Evolutionary conservation across 2,329 filamentous ascomycete species (phyloP).

Genomic region (Pseudocercospora musae): DNA sequence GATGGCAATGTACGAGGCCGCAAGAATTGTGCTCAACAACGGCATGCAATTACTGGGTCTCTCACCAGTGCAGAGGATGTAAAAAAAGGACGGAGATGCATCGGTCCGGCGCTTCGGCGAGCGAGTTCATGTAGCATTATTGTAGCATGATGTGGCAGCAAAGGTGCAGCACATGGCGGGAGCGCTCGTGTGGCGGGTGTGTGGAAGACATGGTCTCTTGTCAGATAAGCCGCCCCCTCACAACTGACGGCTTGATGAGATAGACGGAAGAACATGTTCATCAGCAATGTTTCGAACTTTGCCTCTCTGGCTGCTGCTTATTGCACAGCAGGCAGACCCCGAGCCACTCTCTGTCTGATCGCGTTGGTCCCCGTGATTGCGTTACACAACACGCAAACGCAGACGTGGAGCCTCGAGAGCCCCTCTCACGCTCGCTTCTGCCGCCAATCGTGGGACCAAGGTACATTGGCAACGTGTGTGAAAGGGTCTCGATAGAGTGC

Average conservation of each 20-base stretch:
- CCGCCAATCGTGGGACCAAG: neutral
- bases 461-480: neutral
- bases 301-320: neutral
- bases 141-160: neutral
- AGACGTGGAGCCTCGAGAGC: neutral
- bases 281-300: neutral
- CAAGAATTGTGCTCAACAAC: conserved; percentile 72
- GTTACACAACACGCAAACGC: neutral
- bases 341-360: neutral
- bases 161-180: neutral
- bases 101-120: conserved; percentile 3
- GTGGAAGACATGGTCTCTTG: neutral
- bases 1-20: conserved; percentile 74
- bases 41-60: conserved; percentile 80
- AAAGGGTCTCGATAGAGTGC: no score
- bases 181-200: neutral
- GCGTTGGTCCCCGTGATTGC: neutral
- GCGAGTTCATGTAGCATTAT: neutral
- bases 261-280: conserved; percentile 6
- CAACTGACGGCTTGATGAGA: conserved; percentile 3
- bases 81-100: conserved; percentile 7
- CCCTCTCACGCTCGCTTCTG: neutral
- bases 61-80: conserved; percentile 66
- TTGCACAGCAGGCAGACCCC: neutral
- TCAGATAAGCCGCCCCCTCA: neutral